Percentiles rank a stretch among this genome's conserved stretches.
Conservation (phyloP, 1,284 basidiomycete species). For the Apiotrichum gracile region DNA sequence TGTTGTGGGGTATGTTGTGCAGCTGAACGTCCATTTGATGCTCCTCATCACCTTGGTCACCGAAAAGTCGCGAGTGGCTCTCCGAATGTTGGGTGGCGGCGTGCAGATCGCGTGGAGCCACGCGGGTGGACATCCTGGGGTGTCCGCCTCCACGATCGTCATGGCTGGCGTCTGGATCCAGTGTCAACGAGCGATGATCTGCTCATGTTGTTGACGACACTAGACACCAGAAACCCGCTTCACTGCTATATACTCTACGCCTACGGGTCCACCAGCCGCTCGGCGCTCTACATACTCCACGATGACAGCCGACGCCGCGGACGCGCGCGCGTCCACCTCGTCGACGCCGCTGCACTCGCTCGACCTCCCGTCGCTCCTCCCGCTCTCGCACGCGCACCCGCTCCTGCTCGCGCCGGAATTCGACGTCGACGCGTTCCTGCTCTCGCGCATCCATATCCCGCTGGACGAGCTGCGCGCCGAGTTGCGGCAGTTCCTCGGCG, state of each 20-base stretch:
- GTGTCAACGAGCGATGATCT: too few species aligned
- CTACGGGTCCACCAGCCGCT: too few species aligned
- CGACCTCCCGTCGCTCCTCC: conserved; percentile 66
- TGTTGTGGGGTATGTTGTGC: too few species aligned
- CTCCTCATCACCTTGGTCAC: not conserved
- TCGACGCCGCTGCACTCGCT: conserved; percentile 24
- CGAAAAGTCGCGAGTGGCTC: not conserved
- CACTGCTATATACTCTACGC: too few species aligned
- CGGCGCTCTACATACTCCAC: too few species aligned
- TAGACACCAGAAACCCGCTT: too few species aligned
- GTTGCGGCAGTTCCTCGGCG: conserved; percentile 73
- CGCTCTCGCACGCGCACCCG: conserved; percentile 71
- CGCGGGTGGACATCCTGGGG: not conserved
- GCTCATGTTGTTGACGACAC: too few species aligned
- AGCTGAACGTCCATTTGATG: too few species aligned
- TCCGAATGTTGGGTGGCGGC: not conserved
- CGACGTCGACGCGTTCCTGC: conserved; percentile 78
- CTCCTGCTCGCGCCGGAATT: conserved; percentile 64
- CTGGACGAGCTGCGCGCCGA: conserved; percentile 80
- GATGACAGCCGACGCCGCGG: not conserved
- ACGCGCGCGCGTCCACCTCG: conserved; percentile 11
- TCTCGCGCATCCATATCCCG: conserved; percentile 78
- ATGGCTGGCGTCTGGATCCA: too few species aligned
- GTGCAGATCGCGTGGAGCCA: not conserved
- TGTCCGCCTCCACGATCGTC: not conserved